phyloP scores from a whole-genome alignment of 2,329 filamentous ascomycete species.

The Emergomyces orientalis region DNA sequence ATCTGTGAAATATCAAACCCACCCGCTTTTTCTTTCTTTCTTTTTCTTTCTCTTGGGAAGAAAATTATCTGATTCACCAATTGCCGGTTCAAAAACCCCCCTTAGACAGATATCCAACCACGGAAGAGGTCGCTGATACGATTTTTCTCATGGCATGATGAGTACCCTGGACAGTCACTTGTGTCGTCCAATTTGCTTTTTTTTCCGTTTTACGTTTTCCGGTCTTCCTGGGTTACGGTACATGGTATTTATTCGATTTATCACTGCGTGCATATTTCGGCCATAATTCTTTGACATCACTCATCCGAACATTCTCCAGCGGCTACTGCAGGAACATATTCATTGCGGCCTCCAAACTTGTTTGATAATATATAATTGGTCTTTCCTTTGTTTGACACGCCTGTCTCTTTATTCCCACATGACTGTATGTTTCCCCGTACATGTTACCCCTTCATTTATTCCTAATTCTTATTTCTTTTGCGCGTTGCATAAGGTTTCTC shows the following conservation, averaged over 20 bases:
- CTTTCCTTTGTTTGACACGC: background rate
- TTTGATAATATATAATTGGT: background rate
- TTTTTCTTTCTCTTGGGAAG: background rate
- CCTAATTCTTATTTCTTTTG: background rate
- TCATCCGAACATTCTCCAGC: background rate
- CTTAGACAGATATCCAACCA: background rate
- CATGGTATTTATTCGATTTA: background rate
- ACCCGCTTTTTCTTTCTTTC: conserved; percentile 1
- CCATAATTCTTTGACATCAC: background rate
- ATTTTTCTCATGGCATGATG: background rate
- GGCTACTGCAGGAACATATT: conserved; percentile 5
- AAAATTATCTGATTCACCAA: background rate
- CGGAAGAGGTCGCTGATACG: background rate
- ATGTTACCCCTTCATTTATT: background rate
- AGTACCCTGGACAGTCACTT: background rate
- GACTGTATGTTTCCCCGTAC: background rate
- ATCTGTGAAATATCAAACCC: background rate
- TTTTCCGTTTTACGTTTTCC: background rate
- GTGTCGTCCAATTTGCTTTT: background rate
- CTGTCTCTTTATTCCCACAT: background rate
- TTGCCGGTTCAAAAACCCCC: background rate
- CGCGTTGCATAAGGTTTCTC: background rate
- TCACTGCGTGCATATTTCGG: background rate
- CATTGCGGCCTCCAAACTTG: background rate
- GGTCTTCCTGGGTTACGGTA: background rate